A percentile compares a stretch with the other conserved stretches of the same genome.
Evolutionary conservation across 2,329 filamentous ascomycete species (phyloP).

Genomic region (Colletotrichum melonis): DNA sequence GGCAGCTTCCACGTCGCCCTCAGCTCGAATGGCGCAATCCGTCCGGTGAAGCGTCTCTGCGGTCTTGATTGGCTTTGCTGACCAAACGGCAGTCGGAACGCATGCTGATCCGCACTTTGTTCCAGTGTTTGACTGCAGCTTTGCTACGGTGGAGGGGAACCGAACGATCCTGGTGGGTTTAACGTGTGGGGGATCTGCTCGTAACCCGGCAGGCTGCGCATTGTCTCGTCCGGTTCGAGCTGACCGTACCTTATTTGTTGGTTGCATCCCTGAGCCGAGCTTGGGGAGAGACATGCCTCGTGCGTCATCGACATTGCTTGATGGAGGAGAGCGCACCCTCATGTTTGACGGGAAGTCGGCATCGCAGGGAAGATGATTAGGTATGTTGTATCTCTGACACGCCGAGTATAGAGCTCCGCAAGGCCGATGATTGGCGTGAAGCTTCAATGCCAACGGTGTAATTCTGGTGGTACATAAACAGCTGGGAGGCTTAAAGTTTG

Average conservation of each 20-base stretch:
- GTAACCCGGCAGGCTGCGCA: background rate
- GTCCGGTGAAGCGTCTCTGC: background rate
- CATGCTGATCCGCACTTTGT: constrained; percentile 25
- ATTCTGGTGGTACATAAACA: background rate
- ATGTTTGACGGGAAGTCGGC: background rate
- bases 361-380: background rate
- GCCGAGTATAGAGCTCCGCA: background rate
- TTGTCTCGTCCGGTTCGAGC: constrained; percentile 9
- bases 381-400: background rate
- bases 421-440: background rate
- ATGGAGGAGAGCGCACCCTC: background rate
- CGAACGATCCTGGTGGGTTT: background rate
- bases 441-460: background rate
- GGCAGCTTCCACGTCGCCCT: constrained; percentile 1
- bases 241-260: background rate
- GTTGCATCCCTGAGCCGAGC: background rate
- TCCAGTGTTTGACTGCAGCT: no score
- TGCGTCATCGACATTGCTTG: constrained; percentile 5
- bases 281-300: background rate
- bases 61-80: constrained; percentile 16
- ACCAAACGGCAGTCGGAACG: background rate
- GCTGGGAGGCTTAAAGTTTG: background rate
- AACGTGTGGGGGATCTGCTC: constrained; percentile 15
- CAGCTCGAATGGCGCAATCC: constrained; percentile 27
- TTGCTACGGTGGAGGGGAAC: background rate